Conservation (phyloP, 140 eudicot species). For the Flaveria floridana region DNA sequence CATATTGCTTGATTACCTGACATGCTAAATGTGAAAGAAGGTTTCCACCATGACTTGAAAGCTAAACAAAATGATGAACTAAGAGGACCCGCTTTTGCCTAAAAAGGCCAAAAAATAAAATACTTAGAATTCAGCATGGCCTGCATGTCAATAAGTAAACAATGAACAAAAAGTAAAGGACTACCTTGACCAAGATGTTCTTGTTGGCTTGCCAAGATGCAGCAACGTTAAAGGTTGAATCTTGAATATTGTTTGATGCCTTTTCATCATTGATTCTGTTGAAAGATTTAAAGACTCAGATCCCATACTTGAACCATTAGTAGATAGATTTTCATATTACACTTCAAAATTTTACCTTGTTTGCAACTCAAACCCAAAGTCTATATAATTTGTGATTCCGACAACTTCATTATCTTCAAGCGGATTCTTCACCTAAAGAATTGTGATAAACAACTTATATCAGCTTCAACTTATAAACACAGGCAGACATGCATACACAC, state of each 20-base stretch:
- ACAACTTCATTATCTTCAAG: conserved; percentile 62
- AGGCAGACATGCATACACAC: neutral
- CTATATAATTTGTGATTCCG: conserved; percentile 75
- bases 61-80: conserved; percentile 74
- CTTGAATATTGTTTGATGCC: conserved; percentile 43
- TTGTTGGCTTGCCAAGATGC: conserved; percentile 95
- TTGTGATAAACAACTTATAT: conserved; percentile 24
- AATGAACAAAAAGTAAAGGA: neutral
- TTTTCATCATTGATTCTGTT: conserved; percentile 52
- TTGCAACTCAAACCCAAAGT: conserved; percentile 71
- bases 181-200: conserved; percentile 70
- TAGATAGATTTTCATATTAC: neutral
- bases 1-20: conserved; percentile 51
- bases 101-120: conserved; percentile 5
- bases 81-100: conserved; percentile 77
- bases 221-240: conserved; percentile 72
- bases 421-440: conserved; percentile 61
- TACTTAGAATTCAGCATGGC: neutral
- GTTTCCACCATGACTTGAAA: conserved; percentile 91
- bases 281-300: conserved; percentile 17
- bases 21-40: conserved; percentile 70
- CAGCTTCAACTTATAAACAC: conserved; percentile 18
- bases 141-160: neutral
- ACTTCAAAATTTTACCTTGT: conserved; percentile 47
- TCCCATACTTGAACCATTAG: neutral